Conservation (phyloP, 2,329 filamentous ascomycete species). For the Byssothecium circinans region DNA sequence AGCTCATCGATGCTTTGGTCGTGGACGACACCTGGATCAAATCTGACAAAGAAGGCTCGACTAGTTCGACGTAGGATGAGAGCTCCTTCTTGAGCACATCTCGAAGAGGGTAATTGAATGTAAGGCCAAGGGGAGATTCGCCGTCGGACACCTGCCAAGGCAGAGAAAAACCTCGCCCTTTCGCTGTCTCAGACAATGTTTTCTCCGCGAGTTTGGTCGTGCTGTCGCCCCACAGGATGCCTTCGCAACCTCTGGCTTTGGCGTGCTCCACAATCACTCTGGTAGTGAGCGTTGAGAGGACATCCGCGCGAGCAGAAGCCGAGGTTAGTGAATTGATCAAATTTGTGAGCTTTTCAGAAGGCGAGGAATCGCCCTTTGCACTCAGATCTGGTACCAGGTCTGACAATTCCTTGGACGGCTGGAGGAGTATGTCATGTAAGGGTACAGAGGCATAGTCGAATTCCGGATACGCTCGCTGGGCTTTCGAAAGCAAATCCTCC, state of each 20-base stretch:
- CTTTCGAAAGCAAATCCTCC: conserved; percentile 14
- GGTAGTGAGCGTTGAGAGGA: conserved; percentile 69
- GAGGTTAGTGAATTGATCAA: conserved; percentile 69
- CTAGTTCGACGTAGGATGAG: conserved; percentile 62
- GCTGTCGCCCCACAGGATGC: conserved; percentile 79
- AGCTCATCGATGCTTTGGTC: conserved; percentile 54
- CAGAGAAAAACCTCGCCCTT: conserved; percentile 81
- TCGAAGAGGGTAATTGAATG: conserved; percentile 77
- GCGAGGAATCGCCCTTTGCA: background rate
- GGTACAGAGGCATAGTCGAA: conserved; percentile 65
- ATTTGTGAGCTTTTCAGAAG: conserved; percentile 43
- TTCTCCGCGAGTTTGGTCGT: conserved; percentile 87
- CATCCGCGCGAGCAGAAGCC: conserved; percentile 73
- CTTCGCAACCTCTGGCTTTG: conserved; percentile 62
- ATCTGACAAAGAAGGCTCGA: conserved; percentile 54
- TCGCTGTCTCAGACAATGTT: conserved; percentile 83
- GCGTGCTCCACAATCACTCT: conserved; percentile 64
- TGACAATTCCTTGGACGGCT: conserved; percentile 25
- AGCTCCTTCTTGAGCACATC: conserved; percentile 86
- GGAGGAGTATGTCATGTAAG: conserved; percentile 59
- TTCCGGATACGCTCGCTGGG: conserved; percentile 65
- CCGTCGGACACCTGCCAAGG: conserved; percentile 84
- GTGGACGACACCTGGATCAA: conserved; percentile 37
- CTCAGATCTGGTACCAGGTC: conserved; percentile 17
- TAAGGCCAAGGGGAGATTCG: conserved; percentile 57